phyloP scores from a whole-genome alignment of 768 basidiomycete species.

The Kondoa subrosea region DNA sequence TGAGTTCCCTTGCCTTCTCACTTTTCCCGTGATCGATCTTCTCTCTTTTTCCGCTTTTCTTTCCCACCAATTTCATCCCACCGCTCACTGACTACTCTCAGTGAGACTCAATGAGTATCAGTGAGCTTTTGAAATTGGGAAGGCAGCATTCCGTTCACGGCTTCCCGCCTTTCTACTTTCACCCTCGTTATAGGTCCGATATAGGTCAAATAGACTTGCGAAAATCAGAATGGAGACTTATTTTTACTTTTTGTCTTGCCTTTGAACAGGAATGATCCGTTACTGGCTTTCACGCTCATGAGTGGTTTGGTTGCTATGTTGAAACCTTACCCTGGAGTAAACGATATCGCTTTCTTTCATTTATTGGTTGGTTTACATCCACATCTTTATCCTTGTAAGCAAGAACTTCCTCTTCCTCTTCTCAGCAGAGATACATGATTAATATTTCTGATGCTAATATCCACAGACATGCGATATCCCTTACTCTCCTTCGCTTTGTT shows the following conservation, averaged over 20 bases:
- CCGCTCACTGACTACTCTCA: no score
- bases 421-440: not conserved
- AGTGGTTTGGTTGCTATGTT: slow-evolving; percentile 62
- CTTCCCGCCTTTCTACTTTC: no score
- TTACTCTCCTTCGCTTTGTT: slow-evolving; percentile 15
- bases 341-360: slow-evolving; percentile 72
- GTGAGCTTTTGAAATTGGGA: no score
- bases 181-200: no score
- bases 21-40: not conserved
- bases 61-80: no score
- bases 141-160: no score
- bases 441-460: not conserved
- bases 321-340: slow-evolving; percentile 80
- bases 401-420: not conserved
- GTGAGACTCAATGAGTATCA: no score
- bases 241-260: not conserved
- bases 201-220: no score
- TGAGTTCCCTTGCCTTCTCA: slow-evolving; percentile 32
- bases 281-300: slow-evolving; percentile 61
- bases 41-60: no score
- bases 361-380: slow-evolving; percentile 67
- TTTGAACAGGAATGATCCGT: slow-evolving; percentile 52
- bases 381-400: slow-evolving; percentile 63
- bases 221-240: not conserved
- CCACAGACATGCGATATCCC: slow-evolving; percentile 47